phyloP scores from a whole-genome alignment of 768 basidiomycete species.

The Tylopilus cervinicoccineus region DNA sequence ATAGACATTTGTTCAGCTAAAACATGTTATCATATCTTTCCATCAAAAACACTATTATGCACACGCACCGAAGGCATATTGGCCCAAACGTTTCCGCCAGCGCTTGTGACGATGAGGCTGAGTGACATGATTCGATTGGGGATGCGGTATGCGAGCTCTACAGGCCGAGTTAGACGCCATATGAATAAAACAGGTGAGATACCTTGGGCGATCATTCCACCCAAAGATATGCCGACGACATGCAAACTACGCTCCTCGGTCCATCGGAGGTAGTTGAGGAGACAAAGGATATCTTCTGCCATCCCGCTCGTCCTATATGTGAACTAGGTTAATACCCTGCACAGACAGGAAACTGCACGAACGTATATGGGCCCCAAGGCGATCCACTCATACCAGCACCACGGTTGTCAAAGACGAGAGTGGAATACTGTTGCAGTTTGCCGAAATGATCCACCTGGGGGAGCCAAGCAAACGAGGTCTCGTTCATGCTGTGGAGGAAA shows the following conservation, averaged over 20 bases:
- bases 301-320: constrained; percentile 60
- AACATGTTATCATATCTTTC: background rate
- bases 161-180: background rate
- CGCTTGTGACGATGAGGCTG: constrained; percentile 63
- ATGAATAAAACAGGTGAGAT: background rate
- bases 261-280: constrained; percentile 74
- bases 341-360: constrained; percentile 18
- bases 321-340: background rate
- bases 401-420: constrained; percentile 80
- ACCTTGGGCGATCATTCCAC: constrained; percentile 86
- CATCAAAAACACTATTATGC: background rate
- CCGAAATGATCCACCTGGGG: constrained; percentile 65
- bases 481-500: constrained; percentile 46
- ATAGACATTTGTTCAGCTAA: constrained; percentile 39
- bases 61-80: constrained; percentile 62
- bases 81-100: constrained; percentile 52
- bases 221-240: constrained; percentile 71
- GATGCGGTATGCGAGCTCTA: constrained; percentile 67
- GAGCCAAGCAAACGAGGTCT: constrained; percentile 59
- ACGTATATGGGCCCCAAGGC: constrained; percentile 78
- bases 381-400: constrained; percentile 74
- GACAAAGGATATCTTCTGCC: constrained; percentile 68
- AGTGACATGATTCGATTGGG: constrained; percentile 66
- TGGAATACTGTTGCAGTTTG: constrained; percentile 47
- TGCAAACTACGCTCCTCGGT: constrained; percentile 57